A percentile compares a stretch with the other conserved stretches of the same genome.
These are phyloP conservation scores for Saccharum officinarum DNA, from an alignment of 176 grass and related monocot species.

Conservation along the genomic window DNA sequence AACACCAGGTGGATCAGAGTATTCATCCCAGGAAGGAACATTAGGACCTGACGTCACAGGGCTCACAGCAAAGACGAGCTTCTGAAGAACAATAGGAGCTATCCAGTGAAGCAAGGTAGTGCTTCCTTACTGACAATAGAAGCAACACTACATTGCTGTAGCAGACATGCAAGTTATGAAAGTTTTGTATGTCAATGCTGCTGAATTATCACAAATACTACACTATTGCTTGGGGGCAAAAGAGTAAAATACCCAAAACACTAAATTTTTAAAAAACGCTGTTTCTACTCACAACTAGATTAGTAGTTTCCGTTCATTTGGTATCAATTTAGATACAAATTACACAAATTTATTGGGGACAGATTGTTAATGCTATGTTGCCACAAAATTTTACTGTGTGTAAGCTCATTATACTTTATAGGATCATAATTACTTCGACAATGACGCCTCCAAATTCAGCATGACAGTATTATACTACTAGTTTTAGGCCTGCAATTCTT, in stretches of 20 bases:
- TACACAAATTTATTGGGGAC: not conserved
- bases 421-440: not conserved
- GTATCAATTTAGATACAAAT: not conserved
- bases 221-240: not conserved
- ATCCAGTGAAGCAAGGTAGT: not conserved
- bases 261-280: not conserved
- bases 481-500: not conserved
- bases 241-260: not conserved
- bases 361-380: not conserved
- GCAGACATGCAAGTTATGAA: not conserved
- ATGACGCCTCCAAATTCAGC: not conserved
- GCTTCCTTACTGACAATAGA: constrained; percentile 6
- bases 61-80: not conserved
- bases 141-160: not conserved
- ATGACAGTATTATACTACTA: not conserved
- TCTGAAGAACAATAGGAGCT: not conserved
- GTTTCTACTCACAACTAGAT: not conserved
- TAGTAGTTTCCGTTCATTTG: not conserved
- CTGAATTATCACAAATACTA: not conserved
- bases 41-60: not conserved
- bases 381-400: not conserved
- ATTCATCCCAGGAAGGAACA: not conserved
- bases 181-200: not conserved
- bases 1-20: not conserved
- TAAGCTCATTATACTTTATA: not conserved